Percentiles rank a stretch among this genome's conserved stretches.
These are phyloP conservation scores for Micractinium conductrix DNA, from an alignment of 139 green algal species.

Conservation along the genomic window DNA sequence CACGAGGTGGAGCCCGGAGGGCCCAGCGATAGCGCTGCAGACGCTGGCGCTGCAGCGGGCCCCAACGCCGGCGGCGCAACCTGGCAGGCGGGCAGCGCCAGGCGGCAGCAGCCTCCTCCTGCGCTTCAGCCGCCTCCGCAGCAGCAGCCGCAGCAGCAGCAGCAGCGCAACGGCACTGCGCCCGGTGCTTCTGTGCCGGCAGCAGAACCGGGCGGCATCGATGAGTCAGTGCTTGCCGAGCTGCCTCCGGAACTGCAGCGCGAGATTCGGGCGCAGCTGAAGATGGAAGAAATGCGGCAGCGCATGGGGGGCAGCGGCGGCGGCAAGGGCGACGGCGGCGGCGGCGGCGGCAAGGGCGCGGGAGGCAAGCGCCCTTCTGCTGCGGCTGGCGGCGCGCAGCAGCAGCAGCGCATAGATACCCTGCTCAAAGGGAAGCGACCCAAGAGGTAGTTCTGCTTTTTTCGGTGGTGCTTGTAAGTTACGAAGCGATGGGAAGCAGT, in stretches of 20 bases:
- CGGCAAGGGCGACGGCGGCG: neutral
- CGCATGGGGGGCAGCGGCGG: neutral
- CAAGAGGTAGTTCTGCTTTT: neutral
- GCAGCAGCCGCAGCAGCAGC: neutral
- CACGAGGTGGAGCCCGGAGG: neutral
- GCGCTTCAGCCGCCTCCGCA: neutral
- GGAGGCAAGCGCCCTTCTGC: neutral
- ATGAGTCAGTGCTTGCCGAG: conserved; percentile 36
- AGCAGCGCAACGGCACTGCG: neutral
- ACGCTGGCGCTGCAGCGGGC: no score
- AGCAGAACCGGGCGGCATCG: conserved; percentile 5
- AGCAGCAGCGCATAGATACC: conserved; percentile 3
- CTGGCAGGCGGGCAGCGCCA: neutral
- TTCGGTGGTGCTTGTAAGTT: neutral
- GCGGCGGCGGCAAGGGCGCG: neutral
- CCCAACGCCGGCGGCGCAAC: neutral
- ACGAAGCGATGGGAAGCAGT: no score
- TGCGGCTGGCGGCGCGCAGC: neutral
- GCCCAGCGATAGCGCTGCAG: neutral
- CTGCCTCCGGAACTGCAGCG: conserved; percentile 41
- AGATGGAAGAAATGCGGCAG: neutral
- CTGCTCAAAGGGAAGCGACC: conserved; percentile 7
- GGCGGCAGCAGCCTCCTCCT: neutral
- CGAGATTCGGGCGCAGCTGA: conserved; percentile 33
- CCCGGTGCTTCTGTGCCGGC: no score